Base-by-base conservation (phyloP, 2,329 filamentous ascomycete genomes). In the Clonostachys sp. region DNA sequence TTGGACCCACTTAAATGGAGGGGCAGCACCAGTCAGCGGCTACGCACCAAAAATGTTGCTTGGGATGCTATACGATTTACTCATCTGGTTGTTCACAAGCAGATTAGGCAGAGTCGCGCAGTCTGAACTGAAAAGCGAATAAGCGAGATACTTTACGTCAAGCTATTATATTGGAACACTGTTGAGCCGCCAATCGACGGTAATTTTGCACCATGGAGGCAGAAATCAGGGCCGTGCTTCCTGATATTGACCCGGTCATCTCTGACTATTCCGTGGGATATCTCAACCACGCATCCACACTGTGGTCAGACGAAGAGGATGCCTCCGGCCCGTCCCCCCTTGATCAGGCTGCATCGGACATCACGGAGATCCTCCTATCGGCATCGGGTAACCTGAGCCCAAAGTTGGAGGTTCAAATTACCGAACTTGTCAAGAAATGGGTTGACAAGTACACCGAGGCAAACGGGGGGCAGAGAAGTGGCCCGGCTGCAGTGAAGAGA, bases 231-330 rank as follows among this genome's bases (percentile, higher is more conserved):
- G 76, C 86, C 51, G 82, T 90, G 57, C 81, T 96, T 57, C 91
- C 91, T 52, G 86, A 87, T 62, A 89, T 96, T 57, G 91, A 96
- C 70, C 89, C 87, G 50, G 79, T 95, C 53, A 76, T 96, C 56
- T 91, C 90, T 44, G 89, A 95, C 70, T 96, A 96, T 70, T 94
- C 91, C 41, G 89, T 90, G 55, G 94, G 94, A 49, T 99, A 97
- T 65, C 78, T 99, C 57, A 91, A 84, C 61, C 92, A 99, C 76
- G 94, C 94, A 44, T 94, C 91, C 43, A 91, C 86, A 55, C 77
- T 87, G 45, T 95, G 88, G 76, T 81, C 84, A 45, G 91, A 95
- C 53, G 76, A 79, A 12, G 77, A 82, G 45, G 90, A 95, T 53
- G 62, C 80, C 38, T 75, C 80, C 53, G 45, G 36, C 2, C 45